A percentile compares a stretch with the other conserved stretches of the same genome.
Conservation (phyloP, 306 rosid species). For the Luffa acutangula region DNA sequence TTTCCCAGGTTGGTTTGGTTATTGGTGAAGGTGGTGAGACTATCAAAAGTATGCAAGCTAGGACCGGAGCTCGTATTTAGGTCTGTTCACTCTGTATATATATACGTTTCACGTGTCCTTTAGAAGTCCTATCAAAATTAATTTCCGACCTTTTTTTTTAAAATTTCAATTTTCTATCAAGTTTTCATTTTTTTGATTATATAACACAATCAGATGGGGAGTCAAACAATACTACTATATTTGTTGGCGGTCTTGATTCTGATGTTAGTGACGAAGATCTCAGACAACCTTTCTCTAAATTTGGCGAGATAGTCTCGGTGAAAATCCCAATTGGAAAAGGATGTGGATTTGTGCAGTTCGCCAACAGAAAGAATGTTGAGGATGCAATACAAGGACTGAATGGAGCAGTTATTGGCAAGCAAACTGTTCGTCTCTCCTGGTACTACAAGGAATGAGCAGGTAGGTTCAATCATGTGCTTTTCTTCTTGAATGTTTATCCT, state of each 20-base stretch:
- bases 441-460: conserved; percentile 92
- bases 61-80: conserved; percentile 89
- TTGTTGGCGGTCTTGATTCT: conserved; percentile 99
- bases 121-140: background rate
- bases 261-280: conserved; percentile 86
- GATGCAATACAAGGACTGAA: conserved; percentile 77
- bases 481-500: background rate
- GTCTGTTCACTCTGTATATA: conserved; percentile 19
- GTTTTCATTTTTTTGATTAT: background rate
- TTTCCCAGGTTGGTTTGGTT: conserved; percentile 78
- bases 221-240: conserved; percentile 78
- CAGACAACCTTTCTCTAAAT: conserved; percentile 75
- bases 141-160: background rate
- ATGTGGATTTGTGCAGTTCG: conserved; percentile 96
- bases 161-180: background rate
- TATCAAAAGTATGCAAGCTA: conserved; percentile 84
- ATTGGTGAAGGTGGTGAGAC: conserved; percentile 98
- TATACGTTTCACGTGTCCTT: background rate
- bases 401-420: conserved; percentile 88
- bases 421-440: conserved; percentile 97
- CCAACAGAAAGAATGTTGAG: conserved; percentile 94
- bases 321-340: conserved; percentile 95
- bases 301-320: conserved; percentile 86
- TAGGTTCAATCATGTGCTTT: conserved; percentile 17
- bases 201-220: conserved; percentile 59